phyloP scores from a whole-genome alignment of 257 asterid species.

The Solanum medicagineum region DNA sequence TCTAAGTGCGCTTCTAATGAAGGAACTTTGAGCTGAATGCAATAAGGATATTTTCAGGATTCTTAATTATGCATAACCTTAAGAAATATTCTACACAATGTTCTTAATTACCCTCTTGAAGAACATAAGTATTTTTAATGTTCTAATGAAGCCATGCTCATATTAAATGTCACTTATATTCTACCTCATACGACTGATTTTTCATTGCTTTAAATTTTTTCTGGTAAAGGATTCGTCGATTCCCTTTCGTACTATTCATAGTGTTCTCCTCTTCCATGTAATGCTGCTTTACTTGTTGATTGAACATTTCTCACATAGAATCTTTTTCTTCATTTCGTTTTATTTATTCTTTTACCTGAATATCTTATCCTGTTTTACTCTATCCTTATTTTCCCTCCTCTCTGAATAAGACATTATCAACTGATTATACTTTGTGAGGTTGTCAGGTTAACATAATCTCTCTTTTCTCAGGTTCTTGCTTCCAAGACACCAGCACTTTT shows the following conservation, averaged over 20 bases:
- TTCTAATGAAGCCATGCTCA: neutral
- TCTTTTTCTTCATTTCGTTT: neutral
- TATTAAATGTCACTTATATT: neutral
- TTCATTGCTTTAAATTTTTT: neutral
- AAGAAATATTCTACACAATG: neutral
- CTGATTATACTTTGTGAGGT: neutral
- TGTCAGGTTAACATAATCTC: slow-evolving; percentile 1
- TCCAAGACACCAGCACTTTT: slow-evolving; percentile 61
- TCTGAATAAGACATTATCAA: neutral
- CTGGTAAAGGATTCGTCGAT: neutral
- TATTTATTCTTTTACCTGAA: neutral
- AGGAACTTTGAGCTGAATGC: neutral
- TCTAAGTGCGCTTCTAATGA: neutral
- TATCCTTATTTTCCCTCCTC: neutral
- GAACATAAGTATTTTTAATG: neutral
- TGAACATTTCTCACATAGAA: neutral
- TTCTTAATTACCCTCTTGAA: neutral
- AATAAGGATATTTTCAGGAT: neutral
- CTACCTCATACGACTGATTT: neutral
- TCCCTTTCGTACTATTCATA: neutral
- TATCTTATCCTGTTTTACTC: neutral
- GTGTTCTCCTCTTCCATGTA: neutral
- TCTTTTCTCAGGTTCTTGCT: slow-evolving; percentile 62
- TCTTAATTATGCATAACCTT: neutral
- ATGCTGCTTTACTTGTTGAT: neutral